A percentile compares a stretch with the other conserved stretches of the same genome.
Conservation (phyloP, 2,329 filamentous ascomycete species). For the Cladosporium sp. region DNA sequence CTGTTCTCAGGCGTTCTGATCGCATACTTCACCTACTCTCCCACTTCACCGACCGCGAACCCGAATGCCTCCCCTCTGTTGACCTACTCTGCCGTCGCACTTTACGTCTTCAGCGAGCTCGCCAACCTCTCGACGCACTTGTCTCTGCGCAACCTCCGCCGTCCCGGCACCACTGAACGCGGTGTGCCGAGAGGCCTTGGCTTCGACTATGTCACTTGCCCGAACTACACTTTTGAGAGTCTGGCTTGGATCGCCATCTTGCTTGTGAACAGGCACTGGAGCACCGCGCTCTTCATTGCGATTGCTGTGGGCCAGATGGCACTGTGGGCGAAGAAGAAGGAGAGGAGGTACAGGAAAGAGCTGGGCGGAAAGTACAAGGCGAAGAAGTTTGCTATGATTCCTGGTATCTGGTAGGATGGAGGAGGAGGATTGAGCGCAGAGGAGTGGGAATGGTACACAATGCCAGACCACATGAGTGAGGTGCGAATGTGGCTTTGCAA, state of each 20-base stretch:
- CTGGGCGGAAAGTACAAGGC: constrained; percentile 93
- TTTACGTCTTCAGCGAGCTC: constrained; percentile 75
- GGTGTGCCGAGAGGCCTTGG: constrained; percentile 84
- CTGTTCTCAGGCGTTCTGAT: constrained; percentile 72
- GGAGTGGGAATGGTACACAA: neutral
- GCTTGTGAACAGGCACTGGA: constrained; percentile 73
- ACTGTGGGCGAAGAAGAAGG: constrained; percentile 86
- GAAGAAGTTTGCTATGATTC: constrained; percentile 81
- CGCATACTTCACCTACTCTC: constrained; percentile 80
- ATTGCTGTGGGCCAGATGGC: constrained; percentile 77
- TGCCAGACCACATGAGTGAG: neutral
- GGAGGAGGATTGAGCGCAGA: neutral
- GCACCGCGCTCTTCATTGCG: constrained; percentile 70
- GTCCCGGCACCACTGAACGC: constrained; percentile 74
- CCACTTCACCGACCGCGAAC: constrained; percentile 62
- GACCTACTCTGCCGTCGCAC: constrained; percentile 62
- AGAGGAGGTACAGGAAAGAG: constrained; percentile 81
- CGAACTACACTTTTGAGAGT: constrained; percentile 94
- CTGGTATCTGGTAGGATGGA: constrained; percentile 60
- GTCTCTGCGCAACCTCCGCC: constrained; percentile 72
- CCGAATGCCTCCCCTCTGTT: constrained; percentile 46
- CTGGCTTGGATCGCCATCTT: constrained; percentile 82
- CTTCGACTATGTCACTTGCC: constrained; percentile 84
- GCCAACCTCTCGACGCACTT: constrained; percentile 77
- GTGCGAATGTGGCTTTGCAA: neutral